Evolutionary conservation across 2,329 filamentous ascomycete genomes (phyloP).

Genomic region (Colletotrichum sp.): DNA sequence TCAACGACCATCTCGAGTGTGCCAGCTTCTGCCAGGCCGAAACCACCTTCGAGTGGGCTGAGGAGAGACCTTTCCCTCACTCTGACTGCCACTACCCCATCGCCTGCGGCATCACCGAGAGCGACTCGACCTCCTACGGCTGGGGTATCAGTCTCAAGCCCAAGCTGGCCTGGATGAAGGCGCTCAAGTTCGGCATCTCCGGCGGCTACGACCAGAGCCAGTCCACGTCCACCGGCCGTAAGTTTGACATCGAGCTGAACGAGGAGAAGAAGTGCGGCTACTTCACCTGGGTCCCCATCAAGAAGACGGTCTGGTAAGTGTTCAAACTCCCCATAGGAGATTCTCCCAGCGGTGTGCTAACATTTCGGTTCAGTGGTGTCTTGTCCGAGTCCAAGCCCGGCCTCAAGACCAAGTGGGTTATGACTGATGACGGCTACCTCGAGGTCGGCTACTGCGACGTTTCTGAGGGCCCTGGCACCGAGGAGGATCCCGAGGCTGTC

Average conservation of each 20-base stretch:
- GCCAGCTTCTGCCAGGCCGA: neutral
- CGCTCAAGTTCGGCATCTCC: conserved; percentile 28
- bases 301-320: conserved; percentile 15
- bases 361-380: neutral
- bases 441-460: neutral
- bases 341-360: neutral
- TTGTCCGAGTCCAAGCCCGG: conserved; percentile 2
- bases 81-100: conserved; percentile 37
- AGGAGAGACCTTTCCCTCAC: conserved; percentile 39
- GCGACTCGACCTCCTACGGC: conserved; percentile 30
- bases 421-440: neutral
- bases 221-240: neutral
- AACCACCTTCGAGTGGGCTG: conserved; percentile 28
- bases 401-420: neutral
- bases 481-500: neutral
- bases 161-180: conserved; percentile 23
- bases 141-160: conserved; percentile 36
- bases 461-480: neutral
- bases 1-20: neutral
- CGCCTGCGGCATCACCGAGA: conserved; percentile 30
- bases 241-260: neutral
- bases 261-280: conserved; percentile 20
- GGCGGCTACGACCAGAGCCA: conserved; percentile 8
- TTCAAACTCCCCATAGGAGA: neutral
- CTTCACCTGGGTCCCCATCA: conserved; percentile 24